Evolutionary conservation across 2,329 filamentous ascomycete species (phyloP), one percentile per base, ranked within the genome.

Genomic region (Simplicillium sp.): DNA sequence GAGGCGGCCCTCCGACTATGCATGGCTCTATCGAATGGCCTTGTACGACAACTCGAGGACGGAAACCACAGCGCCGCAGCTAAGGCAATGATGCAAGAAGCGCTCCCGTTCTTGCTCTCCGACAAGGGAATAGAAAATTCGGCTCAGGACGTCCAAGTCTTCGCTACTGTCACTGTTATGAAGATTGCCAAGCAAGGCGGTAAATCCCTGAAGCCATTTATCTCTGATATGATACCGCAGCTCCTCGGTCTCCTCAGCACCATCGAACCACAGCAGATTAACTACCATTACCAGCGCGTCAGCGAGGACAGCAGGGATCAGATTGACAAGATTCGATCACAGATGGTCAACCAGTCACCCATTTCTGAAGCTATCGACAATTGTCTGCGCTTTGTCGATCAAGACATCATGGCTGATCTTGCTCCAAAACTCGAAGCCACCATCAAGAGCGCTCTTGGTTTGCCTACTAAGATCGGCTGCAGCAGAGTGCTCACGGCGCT

Each of bases 401-500:
- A 79, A 7, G 65, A 70, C 4, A 81, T 84, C n/a, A 90, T 96
- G 78, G 72, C 73, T 36, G 71, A 80, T 15, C 70, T 96, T 9
- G 79, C 82, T 29, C 79, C 81, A 2, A 76, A 70, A 35, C 71
- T 98, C 0, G 83, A 92, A 57, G 73, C 75, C 25, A 82, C 84
- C 0, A 87, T 97, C 61, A 92, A 90, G 57, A 80, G 75, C 18
- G 86, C 89, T 1, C 80, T 98, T 31, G 90, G 89, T 2, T 80
- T 97, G 63, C 90, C 90, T 2, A 94, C 88, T 0, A 97, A 97
- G 65, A 84, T 97, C 37, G 92, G 88, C 31, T 94, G 88, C 54
- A 85, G 84, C 48, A 79, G 87, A 41, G 81, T 96, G 2, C 71
- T 98, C 28, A 84, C 86, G 7, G 89, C 87, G 1, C 71, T 98